Conservation (phyloP, 2,329 filamentous ascomycete genomes). For the Cladosporium velox region DNA sequence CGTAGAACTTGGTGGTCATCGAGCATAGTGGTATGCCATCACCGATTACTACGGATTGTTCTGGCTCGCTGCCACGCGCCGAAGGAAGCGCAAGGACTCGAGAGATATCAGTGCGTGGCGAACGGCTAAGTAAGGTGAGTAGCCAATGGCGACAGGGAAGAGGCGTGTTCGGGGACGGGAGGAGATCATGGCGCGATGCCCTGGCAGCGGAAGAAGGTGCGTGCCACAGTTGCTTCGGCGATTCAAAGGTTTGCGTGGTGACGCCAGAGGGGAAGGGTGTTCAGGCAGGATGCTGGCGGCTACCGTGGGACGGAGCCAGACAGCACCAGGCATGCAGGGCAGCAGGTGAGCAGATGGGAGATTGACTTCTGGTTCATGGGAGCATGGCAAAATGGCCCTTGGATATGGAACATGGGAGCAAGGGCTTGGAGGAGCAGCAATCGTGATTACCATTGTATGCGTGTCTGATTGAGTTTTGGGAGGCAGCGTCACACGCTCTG, state of each 20-base stretch:
- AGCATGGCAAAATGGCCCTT: slow-evolving; percentile 3
- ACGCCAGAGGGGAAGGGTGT: slow-evolving; percentile 9
- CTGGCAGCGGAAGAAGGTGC: slow-evolving; percentile 17
- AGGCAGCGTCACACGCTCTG: background rate
- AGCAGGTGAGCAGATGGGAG: slow-evolving; percentile 4
- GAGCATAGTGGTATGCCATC: slow-evolving; percentile 10
- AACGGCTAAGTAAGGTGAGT: slow-evolving; percentile 6
- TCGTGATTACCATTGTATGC: background rate
- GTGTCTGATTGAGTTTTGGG: background rate
- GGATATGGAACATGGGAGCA: background rate
- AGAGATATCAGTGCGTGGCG: slow-evolving; percentile 12
- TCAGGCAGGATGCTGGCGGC: slow-evolving; percentile 9
- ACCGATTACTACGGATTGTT: slow-evolving; percentile 20
- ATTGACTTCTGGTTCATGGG: background rate
- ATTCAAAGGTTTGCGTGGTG: slow-evolving; percentile 9
- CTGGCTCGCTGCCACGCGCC: slow-evolving; percentile 22
- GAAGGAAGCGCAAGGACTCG: slow-evolving; percentile 17
- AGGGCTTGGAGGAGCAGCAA: background rate
- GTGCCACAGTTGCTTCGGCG: slow-evolving; percentile 22
- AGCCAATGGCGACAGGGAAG: slow-evolving; percentile 9
- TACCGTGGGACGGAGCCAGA: slow-evolving; percentile 17
- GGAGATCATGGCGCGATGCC: slow-evolving; percentile 21
- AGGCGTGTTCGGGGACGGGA: slow-evolving; percentile 8
- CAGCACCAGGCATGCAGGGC: slow-evolving; percentile 6
- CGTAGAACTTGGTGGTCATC: slow-evolving; percentile 10